Evolutionary conservation across 352 stramenopile genomes (phyloP).

Genomic region (Globisporangium rhizosaccharum): DNA sequence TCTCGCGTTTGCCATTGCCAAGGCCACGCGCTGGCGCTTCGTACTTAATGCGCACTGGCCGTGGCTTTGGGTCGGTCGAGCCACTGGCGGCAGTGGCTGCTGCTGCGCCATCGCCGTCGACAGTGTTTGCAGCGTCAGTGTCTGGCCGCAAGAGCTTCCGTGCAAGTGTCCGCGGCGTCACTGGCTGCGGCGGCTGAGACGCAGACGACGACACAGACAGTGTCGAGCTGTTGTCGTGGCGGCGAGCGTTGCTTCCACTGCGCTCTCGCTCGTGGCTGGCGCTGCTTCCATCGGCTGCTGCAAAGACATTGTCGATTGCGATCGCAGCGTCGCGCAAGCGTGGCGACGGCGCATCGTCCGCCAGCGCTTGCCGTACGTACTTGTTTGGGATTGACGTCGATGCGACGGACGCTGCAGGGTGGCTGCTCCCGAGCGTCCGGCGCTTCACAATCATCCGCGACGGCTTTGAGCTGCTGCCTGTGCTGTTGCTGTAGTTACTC

Average conservation of each 20-base stretch:
- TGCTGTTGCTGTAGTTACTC: slow-evolving; percentile 20
- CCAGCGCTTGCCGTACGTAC: slow-evolving; percentile 11
- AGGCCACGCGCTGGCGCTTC: slow-evolving; percentile 52
- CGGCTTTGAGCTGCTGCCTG: slow-evolving; percentile 23
- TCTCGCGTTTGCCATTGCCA: slow-evolving; percentile 62
- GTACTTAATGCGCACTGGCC: slow-evolving; percentile 71
- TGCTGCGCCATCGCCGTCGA: neutral
- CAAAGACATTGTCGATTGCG: neutral
- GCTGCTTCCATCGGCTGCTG: neutral
- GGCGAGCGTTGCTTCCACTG: neutral
- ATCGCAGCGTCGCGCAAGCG: neutral
- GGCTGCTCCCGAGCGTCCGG: slow-evolving; percentile 20
- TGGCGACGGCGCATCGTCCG: slow-evolving; percentile 4
- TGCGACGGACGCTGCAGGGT: slow-evolving; percentile 11
- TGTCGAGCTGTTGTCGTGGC: slow-evolving; percentile 1
- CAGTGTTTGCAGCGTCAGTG: slow-evolving; percentile 7
- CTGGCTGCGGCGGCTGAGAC: slow-evolving; percentile 6
- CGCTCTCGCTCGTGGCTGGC: neutral
- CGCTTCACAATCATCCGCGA: slow-evolving; percentile 54
- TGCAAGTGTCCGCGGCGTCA: slow-evolving; percentile 14
- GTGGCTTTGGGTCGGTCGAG: slow-evolving; percentile 18
- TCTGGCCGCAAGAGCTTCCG: slow-evolving; percentile 15
- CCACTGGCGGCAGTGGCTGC: neutral
- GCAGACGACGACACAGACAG: no score
- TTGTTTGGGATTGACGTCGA: slow-evolving; percentile 15